phyloP scores from a whole-genome alignment of 805 yeast species.

The Pichia paraexigua region DNA sequence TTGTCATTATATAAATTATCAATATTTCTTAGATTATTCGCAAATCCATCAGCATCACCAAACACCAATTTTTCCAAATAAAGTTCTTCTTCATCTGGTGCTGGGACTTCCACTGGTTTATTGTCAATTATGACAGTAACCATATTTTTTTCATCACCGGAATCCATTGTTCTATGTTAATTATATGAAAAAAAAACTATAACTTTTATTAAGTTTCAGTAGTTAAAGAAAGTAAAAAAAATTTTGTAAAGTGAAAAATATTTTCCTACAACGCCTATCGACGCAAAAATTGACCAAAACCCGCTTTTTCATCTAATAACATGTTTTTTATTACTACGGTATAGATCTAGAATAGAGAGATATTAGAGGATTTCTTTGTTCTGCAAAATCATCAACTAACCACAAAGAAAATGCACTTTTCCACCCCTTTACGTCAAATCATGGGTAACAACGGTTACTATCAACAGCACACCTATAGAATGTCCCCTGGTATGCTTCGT shows the following conservation, averaged over 20 bases:
- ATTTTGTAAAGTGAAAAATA: neutral
- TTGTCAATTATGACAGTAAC: neutral
- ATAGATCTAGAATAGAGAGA: too few species aligned
- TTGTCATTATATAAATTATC: slow-evolving; percentile 48
- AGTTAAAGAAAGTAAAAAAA: neutral
- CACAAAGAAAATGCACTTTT: slow-evolving; percentile 2
- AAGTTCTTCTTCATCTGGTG: slow-evolving; percentile 80
- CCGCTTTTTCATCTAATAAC: neutral
- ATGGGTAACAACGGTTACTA: slow-evolving; percentile 25
- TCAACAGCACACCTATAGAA: slow-evolving; percentile 44
- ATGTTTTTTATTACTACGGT: neutral
- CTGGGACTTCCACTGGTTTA: slow-evolving; percentile 35
- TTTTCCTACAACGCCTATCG: neutral
- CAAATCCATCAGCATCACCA: slow-evolving; percentile 79
- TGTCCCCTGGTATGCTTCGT: slow-evolving; percentile 90
- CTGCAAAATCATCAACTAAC: neutral
- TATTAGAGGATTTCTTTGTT: too few species aligned
- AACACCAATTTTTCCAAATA: slow-evolving; percentile 76
- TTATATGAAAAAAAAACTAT: neutral
- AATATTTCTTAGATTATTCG: slow-evolving; percentile 49
- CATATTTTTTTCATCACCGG: slow-evolving; percentile 8
- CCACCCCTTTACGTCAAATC: slow-evolving; percentile 8
- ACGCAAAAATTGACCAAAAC: neutral
- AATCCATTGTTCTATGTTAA: slow-evolving; percentile 3
- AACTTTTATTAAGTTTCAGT: neutral